A percentile compares a stretch with the other conserved stretches of the same genome.
These are phyloP conservation scores for Podospora pseudopauciseta DNA, from an alignment of 495 filamentous ascomycete species.

Conservation along the genomic window DNA sequence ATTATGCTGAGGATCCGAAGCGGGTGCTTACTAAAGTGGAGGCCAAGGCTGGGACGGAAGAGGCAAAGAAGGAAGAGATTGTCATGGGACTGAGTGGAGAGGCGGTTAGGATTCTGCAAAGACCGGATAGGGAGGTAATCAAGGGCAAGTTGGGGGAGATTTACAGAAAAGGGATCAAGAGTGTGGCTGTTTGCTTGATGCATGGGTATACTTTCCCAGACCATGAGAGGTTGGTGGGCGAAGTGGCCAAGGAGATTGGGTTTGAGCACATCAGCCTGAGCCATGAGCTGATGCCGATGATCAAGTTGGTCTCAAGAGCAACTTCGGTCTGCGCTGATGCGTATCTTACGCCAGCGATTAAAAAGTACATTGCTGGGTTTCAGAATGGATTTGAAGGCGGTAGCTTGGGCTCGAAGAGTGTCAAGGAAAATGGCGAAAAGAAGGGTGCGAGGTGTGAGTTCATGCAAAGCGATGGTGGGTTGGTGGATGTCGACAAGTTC, in stretches of 20 bases:
- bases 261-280: conserved; percentile 72
- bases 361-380: conserved; percentile 91
- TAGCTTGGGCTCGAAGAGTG: conserved; percentile 58
- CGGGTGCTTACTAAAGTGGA: conserved; percentile 50
- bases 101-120: conserved; percentile 60
- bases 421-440: conserved; percentile 53
- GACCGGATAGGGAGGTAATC: conserved; percentile 54
- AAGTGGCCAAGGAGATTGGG: conserved; percentile 66
- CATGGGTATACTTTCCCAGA: conserved; percentile 77
- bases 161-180: conserved; percentile 60
- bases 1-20: conserved; percentile 79
- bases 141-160: conserved; percentile 53
- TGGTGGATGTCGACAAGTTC: conserved; percentile 73
- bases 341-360: conserved; percentile 92
- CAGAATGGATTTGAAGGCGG: conserved; percentile 69
- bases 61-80: conserved; percentile 47
- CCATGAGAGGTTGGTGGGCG: conserved; percentile 66
- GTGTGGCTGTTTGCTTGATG: conserved; percentile 76
- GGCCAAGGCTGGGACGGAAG: conserved; percentile 44
- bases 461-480: conserved; percentile 80
- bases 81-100: conserved; percentile 68
- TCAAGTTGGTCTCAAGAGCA: conserved; percentile 78
- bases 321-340: conserved; percentile 94
- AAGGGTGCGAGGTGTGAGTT: conserved; percentile 71
- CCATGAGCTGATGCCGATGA: conserved; percentile 90